These are phyloP conservation scores for Graphium sp. DNA, from an alignment of 2,329 filamentous ascomycete species.

Conservation along the genomic window DNA sequence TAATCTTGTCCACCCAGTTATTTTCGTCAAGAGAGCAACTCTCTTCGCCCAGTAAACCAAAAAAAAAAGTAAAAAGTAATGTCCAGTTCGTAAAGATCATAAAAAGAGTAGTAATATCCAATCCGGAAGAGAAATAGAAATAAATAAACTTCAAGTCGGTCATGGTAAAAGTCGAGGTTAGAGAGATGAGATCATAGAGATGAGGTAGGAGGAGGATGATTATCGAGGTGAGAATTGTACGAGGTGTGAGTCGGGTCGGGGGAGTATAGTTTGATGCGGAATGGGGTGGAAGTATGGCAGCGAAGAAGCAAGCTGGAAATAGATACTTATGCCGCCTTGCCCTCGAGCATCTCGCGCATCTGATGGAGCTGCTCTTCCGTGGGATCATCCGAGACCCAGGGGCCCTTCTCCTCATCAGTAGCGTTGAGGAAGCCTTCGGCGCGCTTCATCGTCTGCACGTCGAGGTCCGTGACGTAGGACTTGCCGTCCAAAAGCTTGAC, in stretches of 20 bases:
- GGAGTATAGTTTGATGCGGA: too few relatives aligned
- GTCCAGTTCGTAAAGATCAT: neutral
- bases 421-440: slow-evolving; percentile 71
- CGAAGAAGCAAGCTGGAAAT: too few relatives aligned
- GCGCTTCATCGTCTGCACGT: slow-evolving; percentile 75
- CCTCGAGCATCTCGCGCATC: slow-evolving; percentile 34
- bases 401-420: slow-evolving; percentile 73
- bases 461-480: slow-evolving; percentile 80
- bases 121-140: neutral
- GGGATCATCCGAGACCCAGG: slow-evolving; percentile 63
- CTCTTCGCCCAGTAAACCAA: neutral
- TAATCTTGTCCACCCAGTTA: neutral
- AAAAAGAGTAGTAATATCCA: neutral
- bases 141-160: too few relatives aligned
- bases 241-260: too few relatives aligned
- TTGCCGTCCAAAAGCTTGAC: slow-evolving; percentile 60
- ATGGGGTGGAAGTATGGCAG: neutral
- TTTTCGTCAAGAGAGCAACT: too few relatives aligned
- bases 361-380: slow-evolving; percentile 41
- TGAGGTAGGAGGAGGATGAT: neutral
- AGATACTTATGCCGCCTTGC: too few relatives aligned
- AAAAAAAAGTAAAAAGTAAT: neutral
- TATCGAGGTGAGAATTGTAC: neutral
- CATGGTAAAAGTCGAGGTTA: too few relatives aligned
- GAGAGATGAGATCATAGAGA: neutral